Evolutionary conservation across 257 asterid species (phyloP).

Genomic region (Penstemon newberryi): DNA sequence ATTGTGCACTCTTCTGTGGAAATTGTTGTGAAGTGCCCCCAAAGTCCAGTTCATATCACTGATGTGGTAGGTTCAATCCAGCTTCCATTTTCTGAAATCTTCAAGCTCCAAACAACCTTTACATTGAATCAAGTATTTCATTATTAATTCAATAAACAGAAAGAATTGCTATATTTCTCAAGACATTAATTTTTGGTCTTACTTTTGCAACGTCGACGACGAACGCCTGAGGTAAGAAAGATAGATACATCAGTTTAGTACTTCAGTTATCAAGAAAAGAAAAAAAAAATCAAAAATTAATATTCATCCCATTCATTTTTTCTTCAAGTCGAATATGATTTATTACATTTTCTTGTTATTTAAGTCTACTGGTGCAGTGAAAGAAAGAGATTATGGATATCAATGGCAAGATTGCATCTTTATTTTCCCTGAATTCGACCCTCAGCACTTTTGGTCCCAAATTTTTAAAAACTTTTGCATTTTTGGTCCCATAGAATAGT

Average conservation of each 20-base stretch:
- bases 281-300: neutral
- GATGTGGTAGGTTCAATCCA: slow-evolving; percentile 20
- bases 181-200: slow-evolving; percentile 15
- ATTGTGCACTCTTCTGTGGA: too few species aligned
- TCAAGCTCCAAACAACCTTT: slow-evolving; percentile 71
- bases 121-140: neutral
- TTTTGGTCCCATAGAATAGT: too few species aligned
- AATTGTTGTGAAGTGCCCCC: too few species aligned
- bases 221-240: slow-evolving; percentile 54
- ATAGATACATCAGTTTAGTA: slow-evolving; percentile 29
- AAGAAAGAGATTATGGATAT: slow-evolving; percentile 1
- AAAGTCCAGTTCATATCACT: neutral
- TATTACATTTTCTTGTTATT: neutral
- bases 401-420: neutral
- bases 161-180: neutral
- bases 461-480: too few species aligned
- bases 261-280: neutral
- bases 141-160: slow-evolving; percentile 10
- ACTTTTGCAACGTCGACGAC: slow-evolving; percentile 56
- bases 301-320: neutral
- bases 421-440: too few species aligned
- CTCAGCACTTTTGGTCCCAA: too few species aligned
- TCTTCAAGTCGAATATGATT: neutral
- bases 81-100: slow-evolving; percentile 13
- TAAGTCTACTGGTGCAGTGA: neutral